Base-by-base conservation (phyloP, 257 asterid genomes). In the Ehretia macrophylla region DNA sequence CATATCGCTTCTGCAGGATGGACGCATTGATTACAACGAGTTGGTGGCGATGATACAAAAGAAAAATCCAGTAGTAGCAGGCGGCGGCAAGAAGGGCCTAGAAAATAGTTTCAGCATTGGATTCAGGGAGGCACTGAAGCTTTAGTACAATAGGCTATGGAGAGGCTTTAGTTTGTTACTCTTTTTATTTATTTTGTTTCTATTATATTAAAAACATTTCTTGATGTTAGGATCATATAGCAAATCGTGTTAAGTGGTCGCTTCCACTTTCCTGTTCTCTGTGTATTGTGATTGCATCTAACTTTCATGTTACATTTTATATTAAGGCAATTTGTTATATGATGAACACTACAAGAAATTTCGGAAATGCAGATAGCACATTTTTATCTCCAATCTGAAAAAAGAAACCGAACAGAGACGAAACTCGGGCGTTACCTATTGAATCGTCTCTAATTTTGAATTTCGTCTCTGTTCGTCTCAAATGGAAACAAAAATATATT, bases 41-140 rank as follows among this genome's bases (percentile, higher is more conserved):
- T 86, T 86, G 8, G 95, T 86, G 5, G 76, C 83, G 17, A 85
- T 85, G 95, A 86, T 86, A 92, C 91, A 83, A 68, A 83, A 77
- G 72, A 92, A 89, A 18, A 78, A 81, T 52, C 83, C 92, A 0
- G 54, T 78, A 4, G n/a, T n/a, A n/a, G 78, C 65, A 10, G 87
- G 73, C 13, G 83, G 76, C 42, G 84, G 71, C 38, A 86, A 79
- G 76, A 67, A 78, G 55, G 83, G 86, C 32, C 67, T 81, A 68
- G 92, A 86, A 63, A 80, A 65, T 59, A 83, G 88, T 81, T 86
- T 86, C 89, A 83, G 95, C 88, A 51, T 84, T 19, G 67, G 79
- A 64, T 77, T 86, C 63, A 77, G 81, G 67, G 95, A 86, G 9
- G 87, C 86, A 8, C 72, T 79, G 14, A 86, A 78, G 75, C 79